Percentiles rank a stretch among this genome's conserved stretches.
These are phyloP conservation scores for Diutina scorzettiae DNA, from an alignment of 1,139 yeast species.

Conservation along the genomic window DNA sequence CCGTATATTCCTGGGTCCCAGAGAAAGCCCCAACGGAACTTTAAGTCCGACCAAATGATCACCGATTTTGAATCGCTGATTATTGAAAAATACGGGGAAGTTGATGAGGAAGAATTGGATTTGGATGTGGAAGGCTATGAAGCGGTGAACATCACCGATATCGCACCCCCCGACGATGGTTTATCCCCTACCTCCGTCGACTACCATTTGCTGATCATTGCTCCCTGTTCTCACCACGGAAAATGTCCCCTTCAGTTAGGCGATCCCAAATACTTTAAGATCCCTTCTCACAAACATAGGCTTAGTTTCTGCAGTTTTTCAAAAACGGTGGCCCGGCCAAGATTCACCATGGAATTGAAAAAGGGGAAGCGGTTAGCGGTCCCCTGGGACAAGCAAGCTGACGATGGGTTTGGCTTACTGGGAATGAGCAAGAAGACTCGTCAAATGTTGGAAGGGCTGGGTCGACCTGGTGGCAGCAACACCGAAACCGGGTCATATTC, in stretches of 20 bases:
- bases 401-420: constrained; percentile 40
- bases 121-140: constrained; percentile 32
- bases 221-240: constrained; percentile 88
- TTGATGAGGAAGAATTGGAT: constrained; percentile 31
- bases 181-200: constrained; percentile 15
- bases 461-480: constrained; percentile 64
- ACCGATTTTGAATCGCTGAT: constrained; percentile 27
- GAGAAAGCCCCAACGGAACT: constrained; percentile 24
- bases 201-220: constrained; percentile 53
- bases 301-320: constrained; percentile 68
- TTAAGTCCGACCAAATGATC: constrained; percentile 25
- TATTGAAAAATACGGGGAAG: constrained; percentile 27
- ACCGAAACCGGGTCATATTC: constrained; percentile 67
- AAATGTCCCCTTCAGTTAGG: constrained; percentile 78
- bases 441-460: constrained; percentile 35
- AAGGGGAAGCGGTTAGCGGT: constrained; percentile 68
- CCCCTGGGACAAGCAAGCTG: constrained; percentile 51
- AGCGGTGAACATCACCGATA: constrained; percentile 15
- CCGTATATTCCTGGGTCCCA: constrained; percentile 50
- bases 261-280: constrained; percentile 54
- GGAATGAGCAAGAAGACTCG: constrained; percentile 16
- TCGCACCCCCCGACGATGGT: constrained; percentile 12
- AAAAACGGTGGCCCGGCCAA: constrained; percentile 66
- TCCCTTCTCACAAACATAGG: constrained; percentile 48
- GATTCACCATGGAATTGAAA: constrained; percentile 66